phyloP scores from a whole-genome alignment of 257 asterid species.

The Eustoma russellianum region DNA sequence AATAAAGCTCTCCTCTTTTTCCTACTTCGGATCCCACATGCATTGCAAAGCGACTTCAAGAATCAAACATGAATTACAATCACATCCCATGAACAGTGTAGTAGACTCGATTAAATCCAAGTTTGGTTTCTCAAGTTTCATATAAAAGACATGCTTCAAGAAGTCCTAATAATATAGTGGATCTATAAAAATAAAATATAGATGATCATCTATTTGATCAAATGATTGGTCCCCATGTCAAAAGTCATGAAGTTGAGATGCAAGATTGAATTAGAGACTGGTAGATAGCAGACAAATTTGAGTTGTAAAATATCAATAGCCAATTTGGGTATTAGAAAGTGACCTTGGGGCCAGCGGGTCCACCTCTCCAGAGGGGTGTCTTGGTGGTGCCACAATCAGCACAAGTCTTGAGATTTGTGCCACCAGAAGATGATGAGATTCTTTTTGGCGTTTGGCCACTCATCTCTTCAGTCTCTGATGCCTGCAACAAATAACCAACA shows the following conservation, averaged over 20 bases:
- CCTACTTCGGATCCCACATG: conserved; percentile 92
- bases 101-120: too few relatives aligned
- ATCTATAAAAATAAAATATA: too few relatives aligned
- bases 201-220: too few relatives aligned
- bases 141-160: too few relatives aligned
- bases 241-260: too few relatives aligned
- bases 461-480: conserved; percentile 61
- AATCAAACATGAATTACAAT: conserved; percentile 9
- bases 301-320: too few relatives aligned
- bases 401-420: conserved; percentile 58
- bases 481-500: conserved; percentile 21
- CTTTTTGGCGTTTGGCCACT: conserved; percentile 42
- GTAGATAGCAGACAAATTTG: too few relatives aligned
- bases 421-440: conserved; percentile 45
- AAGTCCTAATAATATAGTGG: too few relatives aligned
- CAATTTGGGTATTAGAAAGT: background rate
- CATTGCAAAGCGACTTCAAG: conserved; percentile 85
- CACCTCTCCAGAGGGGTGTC: conserved; percentile 99
- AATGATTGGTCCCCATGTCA: too few relatives aligned
- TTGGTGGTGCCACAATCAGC: conserved; percentile 85
- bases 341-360: conserved; percentile 99
- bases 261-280: too few relatives aligned
- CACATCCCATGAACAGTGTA: background rate
- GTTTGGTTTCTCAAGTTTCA: too few relatives aligned
- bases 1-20: conserved; percentile 79